A percentile compares a stretch with the other conserved stretches of the same genome.
phyloP scores from a whole-genome alignment of 768 basidiomycete species.

The Pleurotus ostreatus region DNA sequence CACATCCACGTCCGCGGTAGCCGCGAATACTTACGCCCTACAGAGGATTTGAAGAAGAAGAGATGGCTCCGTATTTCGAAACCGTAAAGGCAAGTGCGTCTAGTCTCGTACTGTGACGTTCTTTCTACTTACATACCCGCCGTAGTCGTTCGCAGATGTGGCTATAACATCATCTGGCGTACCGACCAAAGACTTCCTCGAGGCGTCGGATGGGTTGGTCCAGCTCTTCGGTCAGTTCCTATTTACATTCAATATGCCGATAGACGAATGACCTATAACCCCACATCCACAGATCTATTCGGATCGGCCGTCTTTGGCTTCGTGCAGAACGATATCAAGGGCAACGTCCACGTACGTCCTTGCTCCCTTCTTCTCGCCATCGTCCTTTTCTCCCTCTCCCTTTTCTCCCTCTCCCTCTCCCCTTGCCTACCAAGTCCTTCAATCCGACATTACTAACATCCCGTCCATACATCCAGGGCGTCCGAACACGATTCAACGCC shows the following conservation, averaged over 20 bases:
- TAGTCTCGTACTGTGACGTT: too few species aligned
- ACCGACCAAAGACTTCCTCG: constrained; percentile 74
- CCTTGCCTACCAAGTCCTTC: too few species aligned
- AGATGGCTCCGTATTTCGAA: too few species aligned
- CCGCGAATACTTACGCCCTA: too few species aligned
- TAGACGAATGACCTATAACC: too few species aligned
- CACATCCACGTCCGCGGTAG: too few species aligned
- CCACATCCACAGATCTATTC: constrained; percentile 47
- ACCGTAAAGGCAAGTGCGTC: too few species aligned
- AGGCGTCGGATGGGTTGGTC: constrained; percentile 87
- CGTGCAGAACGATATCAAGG: constrained; percentile 65
- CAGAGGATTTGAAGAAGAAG: too few species aligned
- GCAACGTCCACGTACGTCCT: constrained; percentile 55
- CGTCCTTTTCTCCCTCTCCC: constrained; percentile 5
- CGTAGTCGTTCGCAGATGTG: constrained; percentile 45
- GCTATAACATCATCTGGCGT: constrained; percentile 70
- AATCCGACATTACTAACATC: too few species aligned
- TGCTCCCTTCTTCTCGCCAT: constrained; percentile 12
- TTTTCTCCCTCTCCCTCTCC: constrained; percentile 2
- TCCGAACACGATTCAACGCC: constrained; percentile 51
- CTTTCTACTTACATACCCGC: background rate
- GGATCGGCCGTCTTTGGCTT: constrained; percentile 70
- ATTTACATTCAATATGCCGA: too few species aligned
- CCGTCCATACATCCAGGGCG: constrained; percentile 40
- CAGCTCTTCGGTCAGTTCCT: constrained; percentile 58